phyloP scores from a whole-genome alignment of 2,329 filamentous ascomycete species.

The Pyrenochaeta sp. region DNA sequence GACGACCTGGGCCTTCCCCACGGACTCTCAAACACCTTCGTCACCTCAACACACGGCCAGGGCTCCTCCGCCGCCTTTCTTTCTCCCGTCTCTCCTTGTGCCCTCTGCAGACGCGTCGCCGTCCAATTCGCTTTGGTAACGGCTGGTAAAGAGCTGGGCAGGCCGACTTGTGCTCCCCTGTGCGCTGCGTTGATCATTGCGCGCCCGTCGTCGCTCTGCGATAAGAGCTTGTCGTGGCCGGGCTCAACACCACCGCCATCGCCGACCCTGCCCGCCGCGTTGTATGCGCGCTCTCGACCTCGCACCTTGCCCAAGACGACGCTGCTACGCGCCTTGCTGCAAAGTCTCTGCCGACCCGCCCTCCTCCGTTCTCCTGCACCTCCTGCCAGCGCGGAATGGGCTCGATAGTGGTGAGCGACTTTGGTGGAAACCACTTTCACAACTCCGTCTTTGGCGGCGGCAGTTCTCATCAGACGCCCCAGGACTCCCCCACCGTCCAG shows the following conservation, averaged over 20 bases:
- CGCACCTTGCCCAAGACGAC: conserved; percentile 17
- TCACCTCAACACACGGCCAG: conserved; percentile 36
- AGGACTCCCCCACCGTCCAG: conserved; percentile 46
- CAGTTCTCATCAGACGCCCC: conserved; percentile 51
- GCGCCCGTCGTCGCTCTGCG: conserved; percentile 23
- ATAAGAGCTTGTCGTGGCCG: conserved; percentile 34
- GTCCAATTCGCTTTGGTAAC: conserved; percentile 56
- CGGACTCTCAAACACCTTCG: conserved; percentile 28
- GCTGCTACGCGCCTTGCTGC: conserved; percentile 20
- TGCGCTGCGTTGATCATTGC: conserved; percentile 27
- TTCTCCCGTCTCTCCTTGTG: conserved; percentile 8
- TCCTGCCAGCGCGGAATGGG: conserved; percentile 60
- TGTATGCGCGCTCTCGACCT: conserved; percentile 18
- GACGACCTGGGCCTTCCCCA: conserved; percentile 36
- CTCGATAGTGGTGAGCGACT: conserved; percentile 70
- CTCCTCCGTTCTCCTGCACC: conserved; percentile 8
- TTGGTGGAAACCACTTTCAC: conserved; percentile 76
- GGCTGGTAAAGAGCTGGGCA: conserved; percentile 42
- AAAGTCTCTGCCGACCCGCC: too few relatives aligned
- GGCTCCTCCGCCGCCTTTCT: conserved; percentile 18
- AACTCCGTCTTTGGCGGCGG: conserved; percentile 69
- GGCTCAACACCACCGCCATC: conserved; percentile 18
- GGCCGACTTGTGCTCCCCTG: conserved; percentile 23
- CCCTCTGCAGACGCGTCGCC: conserved; percentile 35
- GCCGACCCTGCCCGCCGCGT: conserved; percentile 18